These are phyloP conservation scores for Phytopythium aichiense DNA, from an alignment of 352 stramenopile species.

Conservation along the genomic window DNA sequence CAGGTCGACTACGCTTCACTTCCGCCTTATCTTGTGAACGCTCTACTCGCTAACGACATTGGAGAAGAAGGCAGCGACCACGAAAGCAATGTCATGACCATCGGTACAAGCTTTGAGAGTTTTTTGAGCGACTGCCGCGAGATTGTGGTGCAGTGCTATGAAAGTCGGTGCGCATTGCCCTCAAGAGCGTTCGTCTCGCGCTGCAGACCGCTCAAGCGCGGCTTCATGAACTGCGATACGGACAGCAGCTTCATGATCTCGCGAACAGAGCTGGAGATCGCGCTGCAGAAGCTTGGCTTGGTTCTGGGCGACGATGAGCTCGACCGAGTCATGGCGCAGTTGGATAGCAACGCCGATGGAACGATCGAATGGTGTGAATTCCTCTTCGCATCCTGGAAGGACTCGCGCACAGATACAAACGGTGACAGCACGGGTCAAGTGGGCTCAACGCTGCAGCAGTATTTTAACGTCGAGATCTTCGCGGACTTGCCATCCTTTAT, in stretches of 20 bases:
- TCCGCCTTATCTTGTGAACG: neutral
- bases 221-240: conserved; percentile 36
- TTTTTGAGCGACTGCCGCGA: conserved; percentile 17
- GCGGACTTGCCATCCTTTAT: conserved; percentile 37
- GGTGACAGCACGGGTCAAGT: neutral
- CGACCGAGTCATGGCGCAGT: conserved; percentile 19
- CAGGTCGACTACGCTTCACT: neutral
- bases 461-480: conserved; percentile 43
- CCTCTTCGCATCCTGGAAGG: conserved; percentile 28
- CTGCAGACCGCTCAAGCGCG: conserved; percentile 43
- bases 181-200: conserved; percentile 25
- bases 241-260: conserved; percentile 29
- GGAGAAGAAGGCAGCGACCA: neutral
- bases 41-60: neutral
- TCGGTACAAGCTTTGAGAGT: conserved; percentile 18
- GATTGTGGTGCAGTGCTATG: conserved; percentile 15
- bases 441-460: conserved; percentile 13
- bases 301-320: conserved; percentile 27
- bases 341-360: conserved; percentile 33
- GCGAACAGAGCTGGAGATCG: conserved; percentile 41
- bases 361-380: conserved; percentile 48
- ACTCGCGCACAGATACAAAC: conserved; percentile 13
- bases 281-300: conserved; percentile 48
- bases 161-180: conserved; percentile 14
- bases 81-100: neutral